Evolutionary conservation across 73 alveolate species (phyloP).

Genomic region (Tetrahymena elliotti): DNA sequence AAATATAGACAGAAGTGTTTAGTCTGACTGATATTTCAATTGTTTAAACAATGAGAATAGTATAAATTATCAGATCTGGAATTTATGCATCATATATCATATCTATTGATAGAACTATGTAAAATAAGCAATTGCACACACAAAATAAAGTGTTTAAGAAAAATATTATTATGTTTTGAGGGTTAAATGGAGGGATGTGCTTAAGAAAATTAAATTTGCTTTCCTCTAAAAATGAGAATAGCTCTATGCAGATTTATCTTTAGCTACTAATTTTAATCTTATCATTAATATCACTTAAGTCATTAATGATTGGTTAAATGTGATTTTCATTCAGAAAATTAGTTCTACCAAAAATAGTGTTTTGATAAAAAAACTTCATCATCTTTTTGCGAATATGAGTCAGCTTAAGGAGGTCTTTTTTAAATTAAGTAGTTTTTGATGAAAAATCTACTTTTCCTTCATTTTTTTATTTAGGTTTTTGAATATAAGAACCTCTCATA

Average conservation of each 20-base stretch:
- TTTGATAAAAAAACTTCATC: not conserved
- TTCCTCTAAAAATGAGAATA: not conserved
- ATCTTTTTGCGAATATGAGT: not conserved
- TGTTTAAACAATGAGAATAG: not conserved
- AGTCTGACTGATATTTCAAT: not conserved
- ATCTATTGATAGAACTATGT: not conserved
- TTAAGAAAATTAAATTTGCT: not conserved
- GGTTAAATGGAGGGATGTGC: not conserved
- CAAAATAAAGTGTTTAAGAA: not conserved
- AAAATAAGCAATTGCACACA: not conserved
- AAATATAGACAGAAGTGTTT: not conserved
- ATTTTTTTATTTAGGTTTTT: not conserved
- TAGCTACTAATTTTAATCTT: not conserved
- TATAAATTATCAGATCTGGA: not conserved
- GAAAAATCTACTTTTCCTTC: not conserved
- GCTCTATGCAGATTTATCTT: not conserved
- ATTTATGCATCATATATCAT: not conserved
- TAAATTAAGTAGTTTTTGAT: not conserved
- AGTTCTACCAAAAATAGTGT: not conserved
- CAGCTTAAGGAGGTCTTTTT: not conserved
- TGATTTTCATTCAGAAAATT: not conserved
- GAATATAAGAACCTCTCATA: not conserved
- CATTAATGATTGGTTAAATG: not conserved
- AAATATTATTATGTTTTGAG: not conserved
- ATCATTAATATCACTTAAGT: not conserved